phyloP scores from a whole-genome alignment of 306 rosid species.

The Arachis stenosperma region DNA sequence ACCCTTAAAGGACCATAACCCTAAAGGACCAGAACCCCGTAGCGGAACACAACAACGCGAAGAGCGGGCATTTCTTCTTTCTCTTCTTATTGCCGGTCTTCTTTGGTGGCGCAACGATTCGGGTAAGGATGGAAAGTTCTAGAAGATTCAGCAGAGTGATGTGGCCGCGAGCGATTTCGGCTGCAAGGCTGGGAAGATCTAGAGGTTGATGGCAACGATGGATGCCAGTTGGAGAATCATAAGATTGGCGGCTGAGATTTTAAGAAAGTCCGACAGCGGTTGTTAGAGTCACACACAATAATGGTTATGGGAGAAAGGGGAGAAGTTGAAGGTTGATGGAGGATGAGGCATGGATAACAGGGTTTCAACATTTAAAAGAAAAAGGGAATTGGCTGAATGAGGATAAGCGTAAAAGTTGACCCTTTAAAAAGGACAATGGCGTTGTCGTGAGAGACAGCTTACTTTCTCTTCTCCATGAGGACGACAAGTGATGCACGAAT shows the following conservation, averaged over 20 bases:
- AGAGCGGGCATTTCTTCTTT: neutral
- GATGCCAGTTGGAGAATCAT: constrained; percentile 49
- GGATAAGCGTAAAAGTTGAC: neutral
- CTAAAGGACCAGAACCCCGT: constrained; percentile 43
- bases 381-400: neutral
- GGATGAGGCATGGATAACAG: constrained; percentile 22
- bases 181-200: constrained; percentile 46
- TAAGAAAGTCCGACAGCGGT: neutral
- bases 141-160: neutral
- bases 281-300: constrained; percentile 23
- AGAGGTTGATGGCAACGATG: constrained; percentile 42
- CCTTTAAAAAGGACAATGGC: neutral
- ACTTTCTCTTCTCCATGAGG: too few relatives aligned
- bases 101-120: constrained; percentile 11
- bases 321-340: neutral
- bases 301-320: neutral
- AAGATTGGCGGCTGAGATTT: constrained; percentile 18
- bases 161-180: constrained; percentile 30
- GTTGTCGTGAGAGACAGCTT: too few relatives aligned
- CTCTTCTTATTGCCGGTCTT: neutral
- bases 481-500: too few relatives aligned
- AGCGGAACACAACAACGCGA: constrained; percentile 18
- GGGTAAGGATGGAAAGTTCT: constrained; percentile 1
- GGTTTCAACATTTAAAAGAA: constrained; percentile 31
- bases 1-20: constrained; percentile 29